Base-by-base conservation (phyloP, 2,329 filamentous ascomycete genomes). In the Paramyrothecium sp. region DNA sequence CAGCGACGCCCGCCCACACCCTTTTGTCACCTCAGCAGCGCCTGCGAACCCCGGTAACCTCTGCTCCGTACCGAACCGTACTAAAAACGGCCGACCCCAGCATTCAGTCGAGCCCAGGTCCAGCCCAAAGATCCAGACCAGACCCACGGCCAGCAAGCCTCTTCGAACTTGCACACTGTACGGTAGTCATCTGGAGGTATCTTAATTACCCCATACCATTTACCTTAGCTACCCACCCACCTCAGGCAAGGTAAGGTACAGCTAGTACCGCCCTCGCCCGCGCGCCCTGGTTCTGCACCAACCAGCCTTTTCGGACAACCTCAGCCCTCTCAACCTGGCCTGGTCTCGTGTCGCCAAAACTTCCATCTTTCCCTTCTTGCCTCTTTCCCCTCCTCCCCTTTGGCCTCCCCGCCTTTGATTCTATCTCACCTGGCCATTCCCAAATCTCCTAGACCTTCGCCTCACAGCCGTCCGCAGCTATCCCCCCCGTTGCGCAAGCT, bases 301-400 rank as follows among this genome's bases (percentile, higher is more conserved):
- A 26, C 51, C 51, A 38, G 51, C 51, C 23, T 33, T 12, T 53
- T 53, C 51, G 30, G n/a, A 53, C 51, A 41, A 53, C 51, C 51
- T 53, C 51, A 53, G 51, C 51, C 30, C 51, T 44, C 38, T 44
- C 38, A 44, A 44, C 38, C 51, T 34, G 12, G 19, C 8, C 51
- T 53, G 49, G 49, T 51, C 49, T 53, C 51, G 51, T 53, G 51
- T 53, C 30, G 51, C 30, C 51, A 41, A 41, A 53, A 19, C 22
- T 49, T 49, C 22, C 47, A 21, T 49, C 47, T 23, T 49, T 49
- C 47, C 20, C 20, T 49, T n/a, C 20, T 21, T 3, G 5, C 22
- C 16, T 16, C 20, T 23, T 19, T n/a, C 47, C 20, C 19, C n/a
- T 53, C 33, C n/a, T 41, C 33, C 33, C 21, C 51, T 30, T 17